These are phyloP conservation scores for Grosmannia clavigera DNA, from an alignment of 2,329 filamentous ascomycete genomes.

Conservation along the genomic window DNA sequence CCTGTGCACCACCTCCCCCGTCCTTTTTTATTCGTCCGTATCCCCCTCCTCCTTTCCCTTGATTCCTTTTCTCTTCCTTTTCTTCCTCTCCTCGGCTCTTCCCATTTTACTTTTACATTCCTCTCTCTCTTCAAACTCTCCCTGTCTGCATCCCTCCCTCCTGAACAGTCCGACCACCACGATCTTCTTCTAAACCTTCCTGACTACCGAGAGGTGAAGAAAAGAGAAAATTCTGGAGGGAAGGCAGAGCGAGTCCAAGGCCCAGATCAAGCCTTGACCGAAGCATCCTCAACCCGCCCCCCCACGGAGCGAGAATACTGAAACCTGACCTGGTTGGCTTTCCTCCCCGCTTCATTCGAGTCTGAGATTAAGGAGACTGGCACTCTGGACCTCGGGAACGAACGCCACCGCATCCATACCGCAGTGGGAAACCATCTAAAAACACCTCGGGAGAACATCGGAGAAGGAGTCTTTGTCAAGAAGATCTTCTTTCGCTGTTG, in stretches of 20 bases:
- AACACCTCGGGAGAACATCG: background rate
- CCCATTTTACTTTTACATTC: background rate
- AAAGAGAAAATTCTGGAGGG: background rate
- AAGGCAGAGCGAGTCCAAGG: background rate
- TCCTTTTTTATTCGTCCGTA: conserved; percentile 21
- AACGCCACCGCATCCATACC: background rate
- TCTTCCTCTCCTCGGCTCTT: background rate
- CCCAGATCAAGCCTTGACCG: background rate
- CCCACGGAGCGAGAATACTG: background rate
- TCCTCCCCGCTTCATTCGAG: background rate
- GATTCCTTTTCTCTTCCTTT: conserved; percentile 16
- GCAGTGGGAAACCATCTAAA: background rate
- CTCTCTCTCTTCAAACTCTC: conserved; percentile 1
- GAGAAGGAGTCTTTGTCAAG: conserved; percentile 1
- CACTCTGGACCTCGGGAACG: background rate
- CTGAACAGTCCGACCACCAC: conserved; percentile 4
- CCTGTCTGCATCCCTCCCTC: background rate
- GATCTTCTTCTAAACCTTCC: background rate
- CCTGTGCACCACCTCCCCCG: conserved; percentile 23
- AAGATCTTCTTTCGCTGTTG: background rate
- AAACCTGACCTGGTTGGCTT: background rate
- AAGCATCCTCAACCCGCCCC: background rate
- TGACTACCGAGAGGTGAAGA: background rate
- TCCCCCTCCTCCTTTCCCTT: conserved; percentile 20
- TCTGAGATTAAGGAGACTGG: background rate